These are phyloP conservation scores for Leavenworthia alabamica DNA, from an alignment of 345 rosid species.

Conservation along the genomic window DNA sequence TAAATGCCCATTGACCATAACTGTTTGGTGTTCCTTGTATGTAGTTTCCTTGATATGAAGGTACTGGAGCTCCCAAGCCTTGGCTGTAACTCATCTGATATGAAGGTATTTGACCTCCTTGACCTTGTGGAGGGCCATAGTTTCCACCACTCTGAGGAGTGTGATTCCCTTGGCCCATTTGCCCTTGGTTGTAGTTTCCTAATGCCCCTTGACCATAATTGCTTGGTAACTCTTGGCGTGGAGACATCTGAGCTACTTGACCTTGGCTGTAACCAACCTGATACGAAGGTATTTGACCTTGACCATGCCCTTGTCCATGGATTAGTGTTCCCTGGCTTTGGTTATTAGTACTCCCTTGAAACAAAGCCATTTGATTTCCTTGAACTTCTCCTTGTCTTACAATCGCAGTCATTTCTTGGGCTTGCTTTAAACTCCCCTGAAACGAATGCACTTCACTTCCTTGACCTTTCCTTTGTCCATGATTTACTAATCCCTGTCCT, in stretches of 20 bases:
- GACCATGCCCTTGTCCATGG: slow-evolving; percentile 20
- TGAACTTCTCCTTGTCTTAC: background rate
- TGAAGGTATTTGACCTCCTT: slow-evolving; percentile 34
- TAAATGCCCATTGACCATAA: slow-evolving; percentile 33
- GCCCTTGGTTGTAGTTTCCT: slow-evolving; percentile 26
- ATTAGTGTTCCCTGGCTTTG: background rate
- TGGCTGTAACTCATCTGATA: slow-evolving; percentile 39
- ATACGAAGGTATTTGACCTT: slow-evolving; percentile 24
- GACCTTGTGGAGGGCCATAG: slow-evolving; percentile 2
- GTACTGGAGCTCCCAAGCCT: slow-evolving; percentile 35
- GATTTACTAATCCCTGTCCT: background rate
- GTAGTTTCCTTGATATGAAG: slow-evolving; percentile 24
- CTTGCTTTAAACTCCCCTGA: background rate
- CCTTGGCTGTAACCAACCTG: slow-evolving; percentile 40
- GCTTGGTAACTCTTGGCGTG: slow-evolving; percentile 31
- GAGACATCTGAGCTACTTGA: slow-evolving; percentile 36
- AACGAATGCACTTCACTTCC: background rate
- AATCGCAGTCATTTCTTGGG: background rate
- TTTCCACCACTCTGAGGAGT: slow-evolving; percentile 7
- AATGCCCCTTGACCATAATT: slow-evolving; percentile 28
- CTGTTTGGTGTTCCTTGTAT: slow-evolving; percentile 23
- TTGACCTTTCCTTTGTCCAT: background rate
- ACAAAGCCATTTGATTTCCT: background rate
- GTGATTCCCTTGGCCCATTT: slow-evolving; percentile 32
- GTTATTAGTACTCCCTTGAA: background rate